Evolutionary conservation across 148 eudicot species (phyloP), one percentile per base, ranked within the genome.

Genomic region (Beta vulgaris): DNA sequence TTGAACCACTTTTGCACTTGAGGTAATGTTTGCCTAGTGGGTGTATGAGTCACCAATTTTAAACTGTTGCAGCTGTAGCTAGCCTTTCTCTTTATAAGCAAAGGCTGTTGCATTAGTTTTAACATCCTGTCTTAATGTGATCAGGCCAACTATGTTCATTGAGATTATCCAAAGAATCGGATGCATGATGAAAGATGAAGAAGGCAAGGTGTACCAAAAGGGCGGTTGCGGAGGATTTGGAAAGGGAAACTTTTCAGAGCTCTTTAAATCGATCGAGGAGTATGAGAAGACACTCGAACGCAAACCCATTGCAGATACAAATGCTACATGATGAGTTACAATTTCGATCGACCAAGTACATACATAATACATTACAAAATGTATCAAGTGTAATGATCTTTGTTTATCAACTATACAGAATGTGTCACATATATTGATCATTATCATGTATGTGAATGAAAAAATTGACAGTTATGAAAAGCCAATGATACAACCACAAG

Each of bases 161-260:
- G 98, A 94, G 83, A 92, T 94, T 64, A 94, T 94, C 59, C 98
- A 94, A 79, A 90, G 98, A 81, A 73, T 94, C n/a, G 98, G 98
- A 32, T 94, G 98, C 87, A 87, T 94, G 96, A 67, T 84, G 61
- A 77, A 86, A 82, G 91, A 94, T 40, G 91, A 85, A 2, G 73
- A 86, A 13, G 98, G 97, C 28, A 85, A 87, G 68, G 35, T 57
- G 6, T 90, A 85, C 76, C 97, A 94, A 80, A 94, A 88, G 82
- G 96, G 93, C 36, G 97, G 97, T 0, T 94, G 98, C 71, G 98
- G 98, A 79, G 98, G 98, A 57, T 94, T 94, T 34, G 98, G 98
- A n/a, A 94, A 94, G 75, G 98, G 98, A 14, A 94, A 94, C 81
- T 91, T 94, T 82, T 87, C 97, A 0, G 97, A 91, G 87, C 97